These are phyloP conservation scores for Candida freyschussii DNA, from an alignment of 1,139 yeast genomes.

Conservation along the genomic window DNA sequence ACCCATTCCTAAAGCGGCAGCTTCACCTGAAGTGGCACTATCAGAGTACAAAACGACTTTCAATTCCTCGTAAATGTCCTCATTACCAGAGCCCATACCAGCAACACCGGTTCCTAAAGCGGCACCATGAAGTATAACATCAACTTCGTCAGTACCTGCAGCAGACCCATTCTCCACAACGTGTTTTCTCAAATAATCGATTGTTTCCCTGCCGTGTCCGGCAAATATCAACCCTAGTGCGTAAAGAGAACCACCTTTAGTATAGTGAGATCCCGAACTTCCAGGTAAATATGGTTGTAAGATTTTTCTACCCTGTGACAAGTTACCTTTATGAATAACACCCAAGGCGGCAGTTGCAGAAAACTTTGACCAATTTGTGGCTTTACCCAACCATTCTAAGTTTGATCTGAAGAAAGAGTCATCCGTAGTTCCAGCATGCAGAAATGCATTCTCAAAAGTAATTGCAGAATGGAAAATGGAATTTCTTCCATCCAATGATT, in stretches of 20 bases:
- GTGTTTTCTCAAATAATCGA: constrained; percentile 72
- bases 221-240: constrained; percentile 94
- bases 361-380: constrained; percentile 96
- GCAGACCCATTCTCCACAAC: constrained; percentile 64
- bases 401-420: constrained; percentile 89
- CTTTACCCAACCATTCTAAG: constrained; percentile 94
- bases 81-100: constrained; percentile 87
- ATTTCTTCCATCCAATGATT: constrained; percentile 81
- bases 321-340: constrained; percentile 92
- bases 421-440: constrained; percentile 96
- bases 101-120: constrained; percentile 95
- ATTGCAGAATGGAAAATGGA: constrained; percentile 95
- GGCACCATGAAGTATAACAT: constrained; percentile 92
- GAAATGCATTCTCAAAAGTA: constrained; percentile 88
- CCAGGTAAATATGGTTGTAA: constrained; percentile 93
- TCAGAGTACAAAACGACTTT: constrained; percentile 84
- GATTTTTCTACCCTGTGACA: constrained; percentile 83
- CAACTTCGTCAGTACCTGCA: constrained; percentile 71
- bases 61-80: constrained; percentile 72
- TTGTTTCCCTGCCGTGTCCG: constrained; percentile 89
- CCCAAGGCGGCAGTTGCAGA: constrained; percentile 98
- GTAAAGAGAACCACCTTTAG: constrained; percentile 93
- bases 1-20: constrained; percentile 97
- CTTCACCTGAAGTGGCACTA: constrained; percentile 93
- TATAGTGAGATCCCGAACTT: constrained; percentile 68